Percentiles rank a stretch among this genome's conserved stretches.
Conservation (phyloP, 441 rosid species). For the Daphne laureola region DNA sequence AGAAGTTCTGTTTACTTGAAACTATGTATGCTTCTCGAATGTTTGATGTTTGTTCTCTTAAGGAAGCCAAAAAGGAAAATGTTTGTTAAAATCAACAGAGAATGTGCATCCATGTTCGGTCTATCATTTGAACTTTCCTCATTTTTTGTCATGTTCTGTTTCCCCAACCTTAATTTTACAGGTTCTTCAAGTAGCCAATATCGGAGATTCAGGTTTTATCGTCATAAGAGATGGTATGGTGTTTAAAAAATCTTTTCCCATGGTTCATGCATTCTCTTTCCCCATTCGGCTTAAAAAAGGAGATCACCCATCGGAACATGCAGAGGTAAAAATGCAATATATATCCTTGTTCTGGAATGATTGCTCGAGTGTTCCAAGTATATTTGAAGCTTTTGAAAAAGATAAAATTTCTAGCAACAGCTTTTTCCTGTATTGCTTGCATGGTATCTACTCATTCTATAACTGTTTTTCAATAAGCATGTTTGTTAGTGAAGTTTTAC, state of each 20-base stretch:
- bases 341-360: neutral
- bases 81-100: no score
- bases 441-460: no score
- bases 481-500: no score
- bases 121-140: no score
- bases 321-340: conserved; percentile 36
- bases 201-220: conserved; percentile 77
- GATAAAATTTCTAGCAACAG: neutral
- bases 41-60: neutral
- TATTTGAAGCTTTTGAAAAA: neutral
- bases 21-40: no score
- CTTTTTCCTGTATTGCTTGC: no score
- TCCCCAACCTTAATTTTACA: conserved; percentile 15
- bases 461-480: no score
- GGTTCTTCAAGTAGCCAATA: conserved; percentile 62
- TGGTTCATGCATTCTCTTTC: conserved; percentile 62
- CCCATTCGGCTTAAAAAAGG: conserved; percentile 52
- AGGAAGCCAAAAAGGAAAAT: neutral
- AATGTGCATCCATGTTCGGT: no score
- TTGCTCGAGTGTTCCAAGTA: neutral
- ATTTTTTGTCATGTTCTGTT: no score
- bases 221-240: conserved; percentile 48
- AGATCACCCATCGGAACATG: conserved; percentile 35
- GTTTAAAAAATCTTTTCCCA: conserved; percentile 50
- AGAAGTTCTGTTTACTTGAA: no score